These are phyloP conservation scores for Jaltomata sinuosa DNA, from an alignment of 257 asterid species.

Conservation along the genomic window DNA sequence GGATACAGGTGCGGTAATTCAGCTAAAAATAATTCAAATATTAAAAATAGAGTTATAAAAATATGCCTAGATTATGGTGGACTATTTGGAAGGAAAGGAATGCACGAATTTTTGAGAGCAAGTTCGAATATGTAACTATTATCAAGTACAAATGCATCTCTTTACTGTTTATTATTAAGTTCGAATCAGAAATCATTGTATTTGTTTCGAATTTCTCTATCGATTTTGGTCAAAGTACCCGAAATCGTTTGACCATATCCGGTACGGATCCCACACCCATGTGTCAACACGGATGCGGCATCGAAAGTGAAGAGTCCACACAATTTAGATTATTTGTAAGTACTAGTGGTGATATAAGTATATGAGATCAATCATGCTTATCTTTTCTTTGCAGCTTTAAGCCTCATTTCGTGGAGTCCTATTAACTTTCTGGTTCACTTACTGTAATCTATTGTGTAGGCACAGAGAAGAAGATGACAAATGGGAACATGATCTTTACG, in stretches of 20 bases:
- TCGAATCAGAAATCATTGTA: background rate
- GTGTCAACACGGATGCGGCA: background rate
- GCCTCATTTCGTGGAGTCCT: slow-evolving; percentile 6
- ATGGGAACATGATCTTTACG: slow-evolving; percentile 86
- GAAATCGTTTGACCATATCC: background rate
- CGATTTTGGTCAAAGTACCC: background rate
- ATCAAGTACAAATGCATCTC: background rate
- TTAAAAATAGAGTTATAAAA: background rate
- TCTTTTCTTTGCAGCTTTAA: slow-evolving; percentile 8
- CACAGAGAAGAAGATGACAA: slow-evolving; percentile 80
- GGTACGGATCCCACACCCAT: background rate
- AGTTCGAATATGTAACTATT: background rate
- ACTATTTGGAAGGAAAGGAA: background rate
- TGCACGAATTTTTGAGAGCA: background rate
- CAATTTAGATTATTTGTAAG: background rate
- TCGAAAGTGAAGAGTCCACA: background rate
- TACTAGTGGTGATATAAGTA: background rate
- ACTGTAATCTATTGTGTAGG: slow-evolving; percentile 37
- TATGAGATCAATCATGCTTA: slow-evolving; percentile 14
- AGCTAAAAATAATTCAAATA: background rate
- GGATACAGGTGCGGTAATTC: background rate
- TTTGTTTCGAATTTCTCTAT: background rate
- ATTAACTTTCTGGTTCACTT: slow-evolving; percentile 10
- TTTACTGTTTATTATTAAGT: background rate
- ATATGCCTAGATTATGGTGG: background rate